A percentile compares a stretch with the other conserved stretches of the same genome.
Conservation (phyloP, 2,329 filamentous ascomycete genomes). For the Aphanocladium album region DNA sequence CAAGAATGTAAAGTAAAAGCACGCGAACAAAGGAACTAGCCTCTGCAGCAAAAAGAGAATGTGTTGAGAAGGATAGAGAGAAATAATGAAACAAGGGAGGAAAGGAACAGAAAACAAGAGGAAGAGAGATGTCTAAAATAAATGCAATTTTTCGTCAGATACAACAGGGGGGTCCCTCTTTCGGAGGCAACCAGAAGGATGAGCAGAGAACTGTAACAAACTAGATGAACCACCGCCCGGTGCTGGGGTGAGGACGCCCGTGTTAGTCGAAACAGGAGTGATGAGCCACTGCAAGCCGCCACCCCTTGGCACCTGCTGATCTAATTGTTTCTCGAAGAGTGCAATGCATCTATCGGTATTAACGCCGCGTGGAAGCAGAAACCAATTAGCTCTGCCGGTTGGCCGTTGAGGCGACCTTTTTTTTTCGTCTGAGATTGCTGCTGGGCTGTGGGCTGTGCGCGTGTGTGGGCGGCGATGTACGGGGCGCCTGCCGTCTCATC, state of each 20-base stretch:
- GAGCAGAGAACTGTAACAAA: conserved; percentile 5
- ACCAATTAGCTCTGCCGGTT: not conserved
- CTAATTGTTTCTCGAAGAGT: not conserved
- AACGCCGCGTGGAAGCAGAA: too few relatives aligned
- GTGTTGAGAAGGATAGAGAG: conserved; percentile 23
- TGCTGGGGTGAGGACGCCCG: not conserved
- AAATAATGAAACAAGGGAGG: conserved; percentile 23
- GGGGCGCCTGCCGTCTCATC: conserved; percentile 1
- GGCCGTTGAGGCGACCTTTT: not conserved
- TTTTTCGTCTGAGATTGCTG: not conserved
- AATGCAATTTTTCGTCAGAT: conserved; percentile 2
- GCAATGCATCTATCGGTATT: not conserved
- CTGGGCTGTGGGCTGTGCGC: not conserved
- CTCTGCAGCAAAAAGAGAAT: conserved; percentile 24
- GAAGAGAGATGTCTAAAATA: conserved; percentile 16
- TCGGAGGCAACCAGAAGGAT: not conserved
- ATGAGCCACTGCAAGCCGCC: not conserved
- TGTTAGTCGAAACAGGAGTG: conserved; percentile 13
- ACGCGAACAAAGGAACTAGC: conserved; percentile 24
- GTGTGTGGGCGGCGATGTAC: not conserved
- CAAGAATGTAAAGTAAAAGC: conserved; percentile 14
- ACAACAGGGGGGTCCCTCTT: not conserved
- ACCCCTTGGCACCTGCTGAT: conserved; percentile 6
- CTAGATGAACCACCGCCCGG: not conserved
- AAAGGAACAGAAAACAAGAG: conserved; percentile 18